Percentiles rank a stretch among this genome's conserved stretches.
Evolutionary conservation across 306 rosid genomes (phyloP).

Genomic region (Prunus padus): DNA sequence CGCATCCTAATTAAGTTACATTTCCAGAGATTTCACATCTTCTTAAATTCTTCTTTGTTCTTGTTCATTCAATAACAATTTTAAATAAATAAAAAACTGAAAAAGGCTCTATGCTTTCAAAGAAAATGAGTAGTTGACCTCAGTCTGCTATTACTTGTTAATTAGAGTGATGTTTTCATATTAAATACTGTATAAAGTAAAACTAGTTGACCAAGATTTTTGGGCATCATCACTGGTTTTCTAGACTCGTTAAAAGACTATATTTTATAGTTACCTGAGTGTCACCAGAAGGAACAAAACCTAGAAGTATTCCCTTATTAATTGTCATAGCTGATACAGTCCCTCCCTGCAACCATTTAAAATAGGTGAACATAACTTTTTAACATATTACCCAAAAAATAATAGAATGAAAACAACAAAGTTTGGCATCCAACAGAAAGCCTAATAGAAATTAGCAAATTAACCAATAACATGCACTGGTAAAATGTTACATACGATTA

Average conservation of each 20-base stretch:
- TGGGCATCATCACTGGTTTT: not conserved
- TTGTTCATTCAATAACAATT: not conserved
- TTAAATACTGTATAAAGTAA: not conserved
- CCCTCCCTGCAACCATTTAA: constrained; percentile 66
- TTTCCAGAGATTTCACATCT: not conserved
- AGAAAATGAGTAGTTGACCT: not conserved
- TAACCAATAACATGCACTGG: not conserved
- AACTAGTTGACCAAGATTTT: not conserved
- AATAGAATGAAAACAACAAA: not conserved
- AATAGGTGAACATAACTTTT: not conserved
- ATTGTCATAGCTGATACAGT: constrained; percentile 85
- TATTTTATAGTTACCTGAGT: constrained; percentile 42
- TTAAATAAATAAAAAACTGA: not conserved
- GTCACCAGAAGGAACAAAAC: constrained; percentile 74
- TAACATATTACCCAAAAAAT: not conserved
- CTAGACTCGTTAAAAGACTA: not conserved
- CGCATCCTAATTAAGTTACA: not conserved
- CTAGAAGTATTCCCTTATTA: constrained; percentile 81
- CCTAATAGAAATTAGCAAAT: not conserved
- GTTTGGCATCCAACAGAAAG: not conserved
- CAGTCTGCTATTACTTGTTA: not conserved
- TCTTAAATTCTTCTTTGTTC: not conserved
- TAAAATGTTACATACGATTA: not conserved
- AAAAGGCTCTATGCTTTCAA: not conserved
- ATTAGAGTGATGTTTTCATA: not conserved